These are phyloP conservation scores for Trichoderma afroharzianum DNA, from an alignment of 2,329 filamentous ascomycete species.

Conservation along the genomic window DNA sequence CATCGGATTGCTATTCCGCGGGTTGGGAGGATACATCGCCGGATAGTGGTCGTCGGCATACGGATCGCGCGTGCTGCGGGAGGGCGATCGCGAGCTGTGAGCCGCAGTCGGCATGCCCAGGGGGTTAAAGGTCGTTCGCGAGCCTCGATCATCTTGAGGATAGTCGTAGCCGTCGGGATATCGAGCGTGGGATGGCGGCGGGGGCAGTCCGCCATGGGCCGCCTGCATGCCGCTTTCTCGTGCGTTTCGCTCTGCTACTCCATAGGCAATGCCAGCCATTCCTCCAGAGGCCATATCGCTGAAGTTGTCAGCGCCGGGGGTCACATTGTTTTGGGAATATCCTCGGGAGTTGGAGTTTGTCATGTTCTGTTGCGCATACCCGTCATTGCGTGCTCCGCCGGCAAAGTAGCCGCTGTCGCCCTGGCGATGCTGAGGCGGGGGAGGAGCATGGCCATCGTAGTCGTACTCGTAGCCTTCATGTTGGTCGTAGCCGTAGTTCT, in stretches of 20 bases:
- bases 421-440: slow-evolving; percentile 15
- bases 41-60: slow-evolving; percentile 66
- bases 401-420: background rate
- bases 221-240: slow-evolving; percentile 64
- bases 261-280: slow-evolving; percentile 64
- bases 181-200: slow-evolving; percentile 36
- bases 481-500: slow-evolving; percentile 10
- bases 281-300: slow-evolving; percentile 60
- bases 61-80: slow-evolving; percentile 47
- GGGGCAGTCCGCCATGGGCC: slow-evolving; percentile 43
- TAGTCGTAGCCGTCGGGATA: slow-evolving; percentile 19
- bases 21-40: slow-evolving; percentile 49
- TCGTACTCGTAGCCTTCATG: slow-evolving; percentile 3
- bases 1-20: slow-evolving; percentile 43
- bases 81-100: slow-evolving; percentile 40
- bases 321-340: slow-evolving; percentile 38
- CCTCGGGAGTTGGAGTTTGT: background rate
- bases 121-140: slow-evolving; percentile 41
- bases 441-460: slow-evolving; percentile 2
- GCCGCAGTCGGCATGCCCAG: slow-evolving; percentile 33
- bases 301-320: slow-evolving; percentile 66
- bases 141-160: slow-evolving; percentile 23
- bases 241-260: slow-evolving; percentile 61
- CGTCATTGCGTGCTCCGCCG: slow-evolving; percentile 4
- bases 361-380: background rate